These are phyloP conservation scores for Leishmania major DNA, from an alignment of 208 protist species.

Conservation along the genomic window DNA sequence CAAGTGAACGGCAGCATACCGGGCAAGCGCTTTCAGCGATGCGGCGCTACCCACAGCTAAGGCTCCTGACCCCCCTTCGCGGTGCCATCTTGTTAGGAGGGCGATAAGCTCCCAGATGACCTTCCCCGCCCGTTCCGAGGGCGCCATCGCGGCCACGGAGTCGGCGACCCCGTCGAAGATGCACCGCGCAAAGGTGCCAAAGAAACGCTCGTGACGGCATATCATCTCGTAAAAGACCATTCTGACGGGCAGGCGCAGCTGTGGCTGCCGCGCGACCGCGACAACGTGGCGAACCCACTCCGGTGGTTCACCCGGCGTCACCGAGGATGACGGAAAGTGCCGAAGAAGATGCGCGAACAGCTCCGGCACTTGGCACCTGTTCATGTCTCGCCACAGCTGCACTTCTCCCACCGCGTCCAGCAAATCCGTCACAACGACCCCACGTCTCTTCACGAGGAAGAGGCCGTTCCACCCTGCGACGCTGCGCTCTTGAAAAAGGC, in stretches of 20 bases:
- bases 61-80: neutral
- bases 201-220: slow-evolving; percentile 6
- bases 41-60: neutral
- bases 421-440: neutral
- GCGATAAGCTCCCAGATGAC: slow-evolving; percentile 10
- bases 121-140: neutral
- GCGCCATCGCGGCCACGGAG: neutral
- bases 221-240: neutral
- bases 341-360: slow-evolving; percentile 12
- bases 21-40: slow-evolving; percentile 3
- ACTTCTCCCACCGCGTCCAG: neutral
- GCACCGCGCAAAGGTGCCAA: slow-evolving; percentile 1
- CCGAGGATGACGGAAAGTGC: slow-evolving; percentile 3
- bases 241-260: neutral
- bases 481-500: slow-evolving; percentile 6
- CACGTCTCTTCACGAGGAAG: neutral
- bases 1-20: slow-evolving; percentile 8
- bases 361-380: neutral
- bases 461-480: slow-evolving; percentile 3
- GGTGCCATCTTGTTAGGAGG: neutral
- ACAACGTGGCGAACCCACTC: slow-evolving; percentile 10
- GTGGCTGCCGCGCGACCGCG: neutral
- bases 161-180: slow-evolving; percentile 15
- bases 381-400: slow-evolving; percentile 10
- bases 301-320: slow-evolving; percentile 1